Base-by-base conservation (phyloP, 345 rosid species). In the Diplotaxis tenuifolia region DNA sequence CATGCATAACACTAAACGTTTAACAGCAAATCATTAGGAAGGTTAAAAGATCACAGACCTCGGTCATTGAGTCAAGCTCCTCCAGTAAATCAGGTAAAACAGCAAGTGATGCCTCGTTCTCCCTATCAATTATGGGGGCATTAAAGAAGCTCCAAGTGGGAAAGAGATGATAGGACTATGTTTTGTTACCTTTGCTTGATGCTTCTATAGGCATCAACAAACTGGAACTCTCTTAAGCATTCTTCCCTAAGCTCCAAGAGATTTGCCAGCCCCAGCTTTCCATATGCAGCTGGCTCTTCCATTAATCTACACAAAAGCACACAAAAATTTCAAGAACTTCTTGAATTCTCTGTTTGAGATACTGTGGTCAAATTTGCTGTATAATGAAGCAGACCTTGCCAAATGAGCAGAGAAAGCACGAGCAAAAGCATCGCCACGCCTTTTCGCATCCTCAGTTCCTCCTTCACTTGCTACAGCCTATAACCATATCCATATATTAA, bases 401-500 rank as follows among this genome's bases (percentile, higher is more conserved):
- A 95, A 83, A 82, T 95, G 99, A 77, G 99, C 99, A 75, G 99
- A 92, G 83, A 95, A 95, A 42, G 98, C 99, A 83, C 91, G 89
- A 69, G 98, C 98, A 81, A 95, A 95, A 73, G 99, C 99, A 76
- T 95, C 98, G 36, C 99, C 99, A 62, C 99, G 89, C 82, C 96
- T 86, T 82, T 87, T 90, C 15, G 97, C 98, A 82, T 95, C 98
- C 60, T 92, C 99, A 2, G 91, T 92, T 76, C 98, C 97, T 22
- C 99, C 99, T 86, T 92, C 99, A 84, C 99, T 95, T 79, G 99
- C 98, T 76, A 92, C 99, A 34, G 99, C 99, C 99, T 95, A 71
- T 64, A 75, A 78, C 45, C 67, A 75, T 75, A 65, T 61, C 64
- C 53, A 81, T 20, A 15, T 34, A 38, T 25, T 42, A n/a, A 50